phyloP scores from a whole-genome alignment of 2,329 filamentous ascomycete species.

The Chrysoporthe deuterocubensis region DNA sequence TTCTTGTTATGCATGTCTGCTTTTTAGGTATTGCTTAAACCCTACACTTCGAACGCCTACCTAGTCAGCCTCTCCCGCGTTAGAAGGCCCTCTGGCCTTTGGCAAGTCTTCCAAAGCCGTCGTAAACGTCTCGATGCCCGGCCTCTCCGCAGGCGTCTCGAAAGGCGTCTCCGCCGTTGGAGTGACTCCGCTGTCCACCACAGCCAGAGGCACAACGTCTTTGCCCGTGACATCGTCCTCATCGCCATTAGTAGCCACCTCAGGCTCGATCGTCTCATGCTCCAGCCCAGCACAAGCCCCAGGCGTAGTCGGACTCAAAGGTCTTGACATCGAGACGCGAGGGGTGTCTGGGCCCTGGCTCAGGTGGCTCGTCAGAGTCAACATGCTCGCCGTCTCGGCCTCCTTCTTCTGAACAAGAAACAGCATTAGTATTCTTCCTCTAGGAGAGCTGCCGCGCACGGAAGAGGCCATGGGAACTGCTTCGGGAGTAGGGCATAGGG shows the following conservation, averaged over 20 bases:
- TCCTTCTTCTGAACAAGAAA: conserved; percentile 49
- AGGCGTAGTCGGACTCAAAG: conserved; percentile 39
- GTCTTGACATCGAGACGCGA: conserved; percentile 37
- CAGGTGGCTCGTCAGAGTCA: conserved; percentile 60
- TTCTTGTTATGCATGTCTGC: too few relatives aligned
- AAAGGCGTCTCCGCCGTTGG: conserved; percentile 12
- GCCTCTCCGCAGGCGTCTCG: conserved; percentile 37
- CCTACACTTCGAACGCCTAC: not conserved
- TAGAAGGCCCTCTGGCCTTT: conserved; percentile 30
- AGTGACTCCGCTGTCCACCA: conserved; percentile 18
- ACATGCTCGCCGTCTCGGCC: conserved; percentile 70
- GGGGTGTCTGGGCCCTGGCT: conserved; percentile 33
- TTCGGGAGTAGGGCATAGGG: too few relatives aligned
- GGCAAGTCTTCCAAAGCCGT: conserved; percentile 55
- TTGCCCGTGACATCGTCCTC: not conserved
- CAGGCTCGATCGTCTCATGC: conserved; percentile 8
- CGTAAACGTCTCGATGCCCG: conserved; percentile 57
- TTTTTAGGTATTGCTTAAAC: not conserved
- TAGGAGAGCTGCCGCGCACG: too few relatives aligned
- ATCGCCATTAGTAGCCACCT: not conserved
- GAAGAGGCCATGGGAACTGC: too few relatives aligned
- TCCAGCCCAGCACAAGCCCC: not conserved
- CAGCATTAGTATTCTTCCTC: not conserved
- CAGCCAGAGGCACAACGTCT: conserved; percentile 9
- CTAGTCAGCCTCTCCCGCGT: not conserved